Evolutionary conservation across 176 grass and related monocot genomes (phyloP).

Genomic region (Poa annua): DNA sequence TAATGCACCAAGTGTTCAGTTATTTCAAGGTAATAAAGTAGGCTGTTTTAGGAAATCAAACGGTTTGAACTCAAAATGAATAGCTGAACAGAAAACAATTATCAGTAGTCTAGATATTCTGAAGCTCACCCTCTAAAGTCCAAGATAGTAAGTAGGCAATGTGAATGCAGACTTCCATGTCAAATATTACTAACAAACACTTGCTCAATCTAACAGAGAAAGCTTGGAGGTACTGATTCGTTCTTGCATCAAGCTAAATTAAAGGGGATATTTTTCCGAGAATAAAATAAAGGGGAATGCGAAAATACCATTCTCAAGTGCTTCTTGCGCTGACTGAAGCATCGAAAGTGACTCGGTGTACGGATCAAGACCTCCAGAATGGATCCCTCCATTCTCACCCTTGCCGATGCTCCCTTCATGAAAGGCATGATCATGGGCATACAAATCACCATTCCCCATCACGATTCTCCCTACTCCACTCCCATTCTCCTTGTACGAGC

Average conservation of each 20-base stretch:
- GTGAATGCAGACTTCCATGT: not conserved
- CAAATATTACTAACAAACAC: slow-evolving; percentile 3
- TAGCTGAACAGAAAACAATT: not conserved
- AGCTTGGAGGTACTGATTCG: not conserved
- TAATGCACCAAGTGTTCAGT: not conserved
- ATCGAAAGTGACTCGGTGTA: slow-evolving; percentile 56
- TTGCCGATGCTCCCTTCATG: slow-evolving; percentile 46
- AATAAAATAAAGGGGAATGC: slow-evolving; percentile 13
- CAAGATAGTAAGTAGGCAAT: not conserved
- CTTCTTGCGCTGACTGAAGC: slow-evolving; percentile 72
- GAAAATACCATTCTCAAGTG: slow-evolving; percentile 82
- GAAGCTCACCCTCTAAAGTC: not conserved
- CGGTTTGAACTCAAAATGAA: slow-evolving; percentile 7
- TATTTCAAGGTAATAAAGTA: slow-evolving; percentile 36
- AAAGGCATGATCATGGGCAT: slow-evolving; percentile 31
- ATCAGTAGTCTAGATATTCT: not conserved
- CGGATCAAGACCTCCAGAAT: slow-evolving; percentile 49
- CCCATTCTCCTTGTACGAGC: slow-evolving; percentile 62
- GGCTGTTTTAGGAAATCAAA: not conserved
- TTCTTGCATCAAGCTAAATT: not conserved
- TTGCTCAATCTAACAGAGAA: not conserved
- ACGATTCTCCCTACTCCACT: slow-evolving; percentile 34
- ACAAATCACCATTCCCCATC: slow-evolving; percentile 44
- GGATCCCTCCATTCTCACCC: slow-evolving; percentile 50
- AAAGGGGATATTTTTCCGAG: not conserved